Conservation (phyloP, 768 basidiomycete species). For the Kwoniella europaea region DNA sequence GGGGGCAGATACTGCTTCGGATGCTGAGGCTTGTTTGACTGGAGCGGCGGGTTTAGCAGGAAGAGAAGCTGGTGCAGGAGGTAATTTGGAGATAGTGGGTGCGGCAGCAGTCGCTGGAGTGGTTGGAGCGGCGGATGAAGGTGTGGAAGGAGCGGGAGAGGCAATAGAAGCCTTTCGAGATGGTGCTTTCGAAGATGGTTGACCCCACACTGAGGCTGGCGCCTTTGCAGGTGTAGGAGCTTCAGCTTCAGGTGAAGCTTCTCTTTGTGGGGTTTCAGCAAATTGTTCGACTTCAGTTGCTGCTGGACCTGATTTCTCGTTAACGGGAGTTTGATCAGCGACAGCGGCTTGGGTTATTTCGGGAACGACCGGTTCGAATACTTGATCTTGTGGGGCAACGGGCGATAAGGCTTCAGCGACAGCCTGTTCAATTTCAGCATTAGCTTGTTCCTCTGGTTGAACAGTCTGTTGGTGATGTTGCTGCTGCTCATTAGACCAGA, state of each 20-base stretch:
- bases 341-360: slow-evolving; percentile 17
- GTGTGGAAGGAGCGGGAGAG: slow-evolving; percentile 28
- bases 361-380: slow-evolving; percentile 1
- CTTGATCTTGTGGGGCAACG: slow-evolving; percentile 12
- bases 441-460: slow-evolving; percentile 20
- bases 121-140: slow-evolving; percentile 41
- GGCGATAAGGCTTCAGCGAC: slow-evolving; percentile 29
- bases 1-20: slow-evolving; percentile 12
- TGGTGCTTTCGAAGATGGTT: slow-evolving; percentile 24
- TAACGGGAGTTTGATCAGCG: neutral
- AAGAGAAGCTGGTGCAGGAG: slow-evolving; percentile 38
- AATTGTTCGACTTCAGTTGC: slow-evolving; percentile 19
- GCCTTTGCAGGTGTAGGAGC: slow-evolving; percentile 39
- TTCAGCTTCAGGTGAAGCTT: slow-evolving; percentile 46
- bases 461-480: slow-evolving; percentile 29
- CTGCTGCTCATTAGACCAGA: slow-evolving; percentile 31
- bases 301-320: neutral
- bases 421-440: slow-evolving; percentile 24
- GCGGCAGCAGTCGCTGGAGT: slow-evolving; percentile 66
- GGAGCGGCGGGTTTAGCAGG: slow-evolving; percentile 38
- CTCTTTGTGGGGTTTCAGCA: slow-evolving; percentile 26
- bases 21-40: slow-evolving; percentile 12
- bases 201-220: slow-evolving; percentile 43
- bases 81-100: slow-evolving; percentile 26
- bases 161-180: slow-evolving; percentile 32